Base-by-base conservation (phyloP, 345 rosid species). In the Linum tenue region DNA sequence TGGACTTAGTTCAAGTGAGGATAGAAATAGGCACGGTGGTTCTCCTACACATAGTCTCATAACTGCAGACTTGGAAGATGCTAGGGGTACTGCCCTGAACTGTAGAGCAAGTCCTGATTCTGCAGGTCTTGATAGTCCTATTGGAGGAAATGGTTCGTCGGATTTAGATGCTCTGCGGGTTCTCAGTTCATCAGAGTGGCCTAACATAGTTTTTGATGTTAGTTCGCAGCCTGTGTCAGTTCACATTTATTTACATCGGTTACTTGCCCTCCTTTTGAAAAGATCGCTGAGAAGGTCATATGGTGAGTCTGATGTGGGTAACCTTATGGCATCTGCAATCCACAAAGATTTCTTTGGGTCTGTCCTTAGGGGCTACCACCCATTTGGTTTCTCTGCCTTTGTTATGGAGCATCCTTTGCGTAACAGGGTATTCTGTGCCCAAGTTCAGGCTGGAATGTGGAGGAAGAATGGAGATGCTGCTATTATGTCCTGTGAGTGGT, bases 401-500 rank as follows among this genome's bases (percentile, higher is more conserved):
- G 71, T 83, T 67, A 88, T 90, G 97, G 99, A 90, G 82, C 90
- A 90, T 79, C 90, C 92, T 64, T 73, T 94, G 57, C 99, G 88
- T 56, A 76, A 83, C 69, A 85, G 95, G 85, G 99, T 84, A 37
- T 94, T 94, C 67, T 88, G 89, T 78, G 87, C 99, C 38, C 82
- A 94, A 70, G 89, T 94, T 72, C 84, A 75, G 64, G 95, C 96
- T 69, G 96, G 96, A 78, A 88, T 90, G 97, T 94, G 99, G 99
- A 84, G 79, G 71, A 94, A 80, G 86, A 90, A 94, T 76, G 96
- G 84, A 61, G 97, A 94, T 73, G 70, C 85, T 74, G 90, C 92
- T 55, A 39, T 80, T 72, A 69, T 86, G 66, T 77, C 84, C 72
- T 77, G 74, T 63, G 92, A 90, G 66, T 90, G 85, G 89, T 90